These are phyloP conservation scores for Diutina pseudorugosa DNA, from an alignment of 1,139 yeast genomes.

Conservation along the genomic window DNA sequence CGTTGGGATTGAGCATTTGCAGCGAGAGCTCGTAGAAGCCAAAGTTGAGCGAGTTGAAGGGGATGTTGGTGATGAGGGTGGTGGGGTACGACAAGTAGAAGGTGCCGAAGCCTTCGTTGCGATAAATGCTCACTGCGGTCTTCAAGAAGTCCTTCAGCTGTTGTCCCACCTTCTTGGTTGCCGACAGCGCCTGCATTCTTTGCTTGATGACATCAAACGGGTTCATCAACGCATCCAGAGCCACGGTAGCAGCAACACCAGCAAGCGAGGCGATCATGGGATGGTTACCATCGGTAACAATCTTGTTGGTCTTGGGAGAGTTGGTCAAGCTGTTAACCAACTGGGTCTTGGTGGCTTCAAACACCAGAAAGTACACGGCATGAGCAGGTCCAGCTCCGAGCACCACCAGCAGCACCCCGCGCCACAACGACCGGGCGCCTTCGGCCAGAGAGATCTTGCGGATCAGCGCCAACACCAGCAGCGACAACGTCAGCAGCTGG, in stretches of 20 bases:
- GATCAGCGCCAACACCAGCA: slow-evolving; percentile 44
- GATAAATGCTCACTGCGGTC: slow-evolving; percentile 41
- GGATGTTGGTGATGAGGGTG: slow-evolving; percentile 83
- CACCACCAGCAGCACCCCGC: slow-evolving; percentile 88
- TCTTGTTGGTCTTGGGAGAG: slow-evolving; percentile 19
- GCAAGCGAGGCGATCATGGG: slow-evolving; percentile 78
- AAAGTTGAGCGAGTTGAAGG: slow-evolving; percentile 91
- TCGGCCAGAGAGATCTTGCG: slow-evolving; percentile 75
- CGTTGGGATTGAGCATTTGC: slow-evolving; percentile 64
- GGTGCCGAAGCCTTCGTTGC: slow-evolving; percentile 67
- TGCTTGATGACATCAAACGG: slow-evolving; percentile 96
- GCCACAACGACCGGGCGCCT: slow-evolving; percentile 84
- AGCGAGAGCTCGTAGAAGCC: slow-evolving; percentile 84
- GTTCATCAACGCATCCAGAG: slow-evolving; percentile 93
- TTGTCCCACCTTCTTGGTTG: slow-evolving; percentile 1
- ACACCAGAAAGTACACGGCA: slow-evolving; percentile 94
- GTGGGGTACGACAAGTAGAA: slow-evolving; percentile 94
- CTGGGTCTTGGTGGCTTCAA: slow-evolving; percentile 69
- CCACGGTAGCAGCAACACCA: slow-evolving; percentile 89
- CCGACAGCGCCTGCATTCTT: slow-evolving; percentile 28
- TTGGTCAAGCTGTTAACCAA: slow-evolving; percentile 29
- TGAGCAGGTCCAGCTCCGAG: slow-evolving; percentile 99
- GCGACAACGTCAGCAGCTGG: slow-evolving; percentile 7
- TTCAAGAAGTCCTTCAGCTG: slow-evolving; percentile 14
- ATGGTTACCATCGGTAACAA: slow-evolving; percentile 54